phyloP scores from a whole-genome alignment of 2,329 filamentous ascomycete species.

The Fusarium penzigii region DNA sequence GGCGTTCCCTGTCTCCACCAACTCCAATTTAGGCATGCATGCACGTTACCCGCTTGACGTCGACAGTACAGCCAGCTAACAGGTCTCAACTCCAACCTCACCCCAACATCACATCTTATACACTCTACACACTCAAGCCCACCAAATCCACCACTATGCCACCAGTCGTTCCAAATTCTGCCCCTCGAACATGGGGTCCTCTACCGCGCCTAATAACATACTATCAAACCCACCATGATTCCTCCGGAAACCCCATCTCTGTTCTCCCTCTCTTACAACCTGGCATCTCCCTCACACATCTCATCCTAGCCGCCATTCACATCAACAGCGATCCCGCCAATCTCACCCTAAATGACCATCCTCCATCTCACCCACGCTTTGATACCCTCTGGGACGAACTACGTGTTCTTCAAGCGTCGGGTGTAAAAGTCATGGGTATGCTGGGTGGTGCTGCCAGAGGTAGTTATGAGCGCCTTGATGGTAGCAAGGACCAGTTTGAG shows the following conservation, averaged over 20 bases:
- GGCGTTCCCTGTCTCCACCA: no score
- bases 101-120: neutral
- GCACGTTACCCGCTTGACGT: no score
- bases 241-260: constrained; percentile 47
- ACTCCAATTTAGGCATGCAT: no score
- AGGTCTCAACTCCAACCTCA: no score
- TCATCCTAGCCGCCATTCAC: constrained; percentile 86
- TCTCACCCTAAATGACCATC: constrained; percentile 79
- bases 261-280: constrained; percentile 51
- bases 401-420: constrained; percentile 66
- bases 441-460: constrained; percentile 82
- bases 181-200: constrained; percentile 28
- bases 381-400: constrained; percentile 78
- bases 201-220: constrained; percentile 53
- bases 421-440: constrained; percentile 83
- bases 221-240: constrained; percentile 57
- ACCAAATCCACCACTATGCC: neutral
- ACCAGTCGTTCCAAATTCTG: constrained; percentile 32
- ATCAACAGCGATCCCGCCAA: constrained; percentile 67
- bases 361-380: constrained; percentile 67
- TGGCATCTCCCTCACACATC: constrained; percentile 65
- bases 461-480: constrained; percentile 62
- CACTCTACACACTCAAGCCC: neutral
- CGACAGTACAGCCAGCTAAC: no score
- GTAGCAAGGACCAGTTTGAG: constrained; percentile 64